phyloP scores from a whole-genome alignment of 2,329 filamentous ascomycete species.

The Pseudogymnoascus sp. region DNA sequence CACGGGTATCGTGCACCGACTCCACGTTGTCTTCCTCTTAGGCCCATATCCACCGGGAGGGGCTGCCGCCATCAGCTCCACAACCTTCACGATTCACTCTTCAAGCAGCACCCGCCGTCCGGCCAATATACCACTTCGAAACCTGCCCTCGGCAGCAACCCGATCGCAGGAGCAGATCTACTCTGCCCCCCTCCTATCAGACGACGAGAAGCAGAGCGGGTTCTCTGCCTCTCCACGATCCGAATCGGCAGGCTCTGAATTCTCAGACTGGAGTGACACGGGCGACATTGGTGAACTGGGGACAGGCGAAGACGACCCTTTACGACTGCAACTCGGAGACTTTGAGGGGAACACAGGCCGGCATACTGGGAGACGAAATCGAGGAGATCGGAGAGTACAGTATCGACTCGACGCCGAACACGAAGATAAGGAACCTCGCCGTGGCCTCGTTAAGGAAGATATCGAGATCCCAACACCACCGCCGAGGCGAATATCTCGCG shows the following conservation, averaged over 20 bases:
- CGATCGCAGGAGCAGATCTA: constrained; percentile 25
- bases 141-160: constrained; percentile 44
- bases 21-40: constrained; percentile 7
- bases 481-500: constrained; percentile 54
- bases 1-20: constrained; percentile 7
- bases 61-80: constrained; percentile 73
- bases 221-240: constrained; percentile 43
- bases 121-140: constrained; percentile 82
- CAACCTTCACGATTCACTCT: constrained; percentile 77
- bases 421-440: constrained; percentile 34
- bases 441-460: constrained; percentile 56
- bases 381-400: constrained; percentile 57
- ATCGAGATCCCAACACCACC: constrained; percentile 70
- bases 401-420: constrained; percentile 46
- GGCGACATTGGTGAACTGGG: constrained; percentile 91
- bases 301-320: constrained; percentile 72
- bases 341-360: constrained; percentile 54
- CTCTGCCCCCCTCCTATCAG: constrained; percentile 40
- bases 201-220: constrained; percentile 33
- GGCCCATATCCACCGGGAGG: constrained; percentile 30
- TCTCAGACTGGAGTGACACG: constrained; percentile 86
- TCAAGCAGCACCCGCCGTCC: constrained; percentile 57
- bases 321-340: constrained; percentile 60
- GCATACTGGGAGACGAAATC: constrained; percentile 39
- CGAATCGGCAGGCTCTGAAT: constrained; percentile 56